These are phyloP conservation scores for Diplodia corticola DNA, from an alignment of 2,329 filamentous ascomycete genomes.

Conservation along the genomic window DNA sequence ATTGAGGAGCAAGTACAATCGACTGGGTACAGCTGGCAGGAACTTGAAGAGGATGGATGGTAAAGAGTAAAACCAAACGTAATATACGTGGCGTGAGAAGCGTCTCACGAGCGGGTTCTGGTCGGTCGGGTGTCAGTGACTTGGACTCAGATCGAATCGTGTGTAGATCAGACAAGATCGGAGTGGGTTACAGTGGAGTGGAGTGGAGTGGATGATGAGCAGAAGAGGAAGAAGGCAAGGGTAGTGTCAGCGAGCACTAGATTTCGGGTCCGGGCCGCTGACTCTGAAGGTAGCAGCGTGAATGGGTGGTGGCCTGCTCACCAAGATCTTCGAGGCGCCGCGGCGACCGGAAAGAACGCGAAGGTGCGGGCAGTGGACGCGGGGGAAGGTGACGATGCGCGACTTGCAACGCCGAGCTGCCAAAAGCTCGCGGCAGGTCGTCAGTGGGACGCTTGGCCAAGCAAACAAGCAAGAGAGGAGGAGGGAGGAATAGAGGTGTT, in stretches of 20 bases:
- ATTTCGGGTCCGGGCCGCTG: background rate
- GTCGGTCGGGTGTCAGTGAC: conserved; percentile 7
- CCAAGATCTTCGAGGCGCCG: background rate
- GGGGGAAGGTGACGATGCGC: background rate
- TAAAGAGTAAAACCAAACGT: conserved; percentile 25
- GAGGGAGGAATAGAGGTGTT: background rate
- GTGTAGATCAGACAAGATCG: conserved; percentile 21
- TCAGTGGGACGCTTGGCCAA: background rate
- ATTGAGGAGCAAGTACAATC: background rate
- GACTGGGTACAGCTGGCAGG: background rate
- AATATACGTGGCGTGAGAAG: conserved; percentile 20
- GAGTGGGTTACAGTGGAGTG: background rate
- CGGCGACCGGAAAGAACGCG: background rate
- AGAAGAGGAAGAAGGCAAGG: conserved; percentile 20
- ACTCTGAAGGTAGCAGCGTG: background rate
- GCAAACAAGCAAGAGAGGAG: background rate
- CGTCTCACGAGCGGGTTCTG: conserved; percentile 8
- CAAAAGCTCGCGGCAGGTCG: background rate
- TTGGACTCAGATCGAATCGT: conserved; percentile 10
- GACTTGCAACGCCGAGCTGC: background rate
- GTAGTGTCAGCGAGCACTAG: background rate
- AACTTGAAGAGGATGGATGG: conserved; percentile 32
- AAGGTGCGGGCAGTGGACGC: background rate
- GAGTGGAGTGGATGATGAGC: conserved; percentile 19
- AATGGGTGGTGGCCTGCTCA: background rate